A percentile compares a stretch with the other conserved stretches of the same genome.
phyloP scores from a whole-genome alignment of 108 stramenopile genomes.

The Conticribra weissflogii region DNA sequence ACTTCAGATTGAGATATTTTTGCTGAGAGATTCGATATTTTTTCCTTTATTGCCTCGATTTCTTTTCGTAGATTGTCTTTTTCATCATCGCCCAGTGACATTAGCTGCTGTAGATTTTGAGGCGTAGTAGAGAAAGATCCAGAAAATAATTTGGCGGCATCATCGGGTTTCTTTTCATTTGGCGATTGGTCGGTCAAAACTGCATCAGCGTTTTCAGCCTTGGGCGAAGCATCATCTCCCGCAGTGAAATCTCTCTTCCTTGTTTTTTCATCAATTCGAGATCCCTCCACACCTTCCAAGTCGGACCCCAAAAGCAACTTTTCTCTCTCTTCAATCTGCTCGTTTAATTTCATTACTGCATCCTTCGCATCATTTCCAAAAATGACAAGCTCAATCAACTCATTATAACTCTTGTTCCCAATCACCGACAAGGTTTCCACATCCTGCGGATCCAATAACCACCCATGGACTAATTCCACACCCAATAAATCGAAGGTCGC shows the following conservation, averaged over 20 bases:
- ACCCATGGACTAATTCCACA: conserved; percentile 95
- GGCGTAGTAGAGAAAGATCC: too few species aligned
- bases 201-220: too few species aligned
- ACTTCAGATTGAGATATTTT: conserved; percentile 59
- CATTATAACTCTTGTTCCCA: conserved; percentile 87
- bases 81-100: background rate
- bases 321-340: background rate
- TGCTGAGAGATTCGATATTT: conserved; percentile 35
- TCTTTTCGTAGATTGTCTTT: conserved; percentile 12
- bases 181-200: too few species aligned
- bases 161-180: too few species aligned
- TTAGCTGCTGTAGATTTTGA: too few species aligned
- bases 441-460: conserved; percentile 89
- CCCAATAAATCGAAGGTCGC: conserved; percentile 91
- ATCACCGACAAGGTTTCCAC: conserved; percentile 50
- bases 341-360: conserved; percentile 30
- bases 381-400: conserved; percentile 89
- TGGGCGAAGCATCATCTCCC: too few species aligned
- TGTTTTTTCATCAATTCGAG: background rate
- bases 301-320: conserved; percentile 1
- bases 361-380: conserved; percentile 63
- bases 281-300: background rate
- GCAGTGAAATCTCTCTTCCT: too few species aligned
- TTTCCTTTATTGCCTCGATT: conserved; percentile 10
- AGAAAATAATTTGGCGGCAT: too few species aligned